Base-by-base conservation (phyloP, 768 basidiomycete genomes). In the Trametes villosa region DNA sequence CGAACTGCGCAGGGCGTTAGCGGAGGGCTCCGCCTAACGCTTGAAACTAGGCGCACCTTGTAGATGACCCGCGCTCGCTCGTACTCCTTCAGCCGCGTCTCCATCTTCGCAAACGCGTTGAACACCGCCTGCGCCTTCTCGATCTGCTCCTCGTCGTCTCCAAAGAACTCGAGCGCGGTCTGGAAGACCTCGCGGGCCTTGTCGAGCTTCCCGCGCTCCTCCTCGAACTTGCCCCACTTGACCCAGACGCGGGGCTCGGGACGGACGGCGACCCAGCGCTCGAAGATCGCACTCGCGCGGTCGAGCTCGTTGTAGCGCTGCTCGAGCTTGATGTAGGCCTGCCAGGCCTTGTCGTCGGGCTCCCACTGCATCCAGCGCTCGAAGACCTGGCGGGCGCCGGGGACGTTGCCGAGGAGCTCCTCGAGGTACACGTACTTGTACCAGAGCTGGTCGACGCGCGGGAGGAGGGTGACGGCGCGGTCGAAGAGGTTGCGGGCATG, bases 331-430 rank as follows among this genome's bases (percentile, higher is more conserved):
- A 98, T 92, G 76, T 96, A 98, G n/a, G 94, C 94, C 71, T 95
- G 92, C 96, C 96, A 99, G 3, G 96, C 95, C 79, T 98, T 98
- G 84, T 98, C 97, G 68, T 98, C 96, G 0, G 97, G 97, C 72
- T 98, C 97, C 97, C 97, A 98, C 65, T 93, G 86, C 94, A 98
- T 96, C 97, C 97, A 99, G 46, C 97, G 85, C 74, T 99, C 97
- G 63, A 98, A 99, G 56, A 98, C 94, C 72, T 98, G 96, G 9
- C 97, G 87, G 1, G 96, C 95, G 38, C 97, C 97, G 1, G 96
- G 86, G 31, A 99, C 89, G 70, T 99, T 98, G 68, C 96, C 91
- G 13, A 99, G 83, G 3, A 99, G 84, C 72, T 99, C 97, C 71
- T 99, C 97, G 55, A 99, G 86, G 75, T 97, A 98, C 60, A 99